These are phyloP conservation scores for Trichoderma guizhouense DNA, from an alignment of 2,329 filamentous ascomycete genomes.

Conservation along the genomic window DNA sequence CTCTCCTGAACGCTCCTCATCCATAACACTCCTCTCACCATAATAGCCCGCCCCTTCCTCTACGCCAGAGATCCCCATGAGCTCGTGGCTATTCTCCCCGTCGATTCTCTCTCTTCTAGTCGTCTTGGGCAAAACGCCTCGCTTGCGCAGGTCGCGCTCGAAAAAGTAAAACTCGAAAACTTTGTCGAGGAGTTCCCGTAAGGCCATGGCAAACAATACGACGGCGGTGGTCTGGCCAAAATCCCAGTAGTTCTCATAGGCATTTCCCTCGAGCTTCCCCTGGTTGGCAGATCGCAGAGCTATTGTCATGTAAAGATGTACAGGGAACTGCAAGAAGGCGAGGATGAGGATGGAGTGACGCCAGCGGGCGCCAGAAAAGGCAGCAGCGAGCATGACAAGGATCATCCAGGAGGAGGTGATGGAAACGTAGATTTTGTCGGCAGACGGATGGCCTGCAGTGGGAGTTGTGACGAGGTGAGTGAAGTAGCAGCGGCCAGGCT, in stretches of 20 bases:
- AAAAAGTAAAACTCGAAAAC: conserved; percentile 23
- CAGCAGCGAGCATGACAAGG: conserved; percentile 22
- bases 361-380: conserved; percentile 20
- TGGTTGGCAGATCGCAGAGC: conserved; percentile 31
- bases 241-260: conserved; percentile 30
- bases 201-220: conserved; percentile 25
- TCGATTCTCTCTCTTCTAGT: not conserved
- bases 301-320: conserved; percentile 34
- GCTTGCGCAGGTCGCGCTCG: conserved; percentile 2
- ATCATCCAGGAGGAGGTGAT: conserved; percentile 24
- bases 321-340: conserved; percentile 29
- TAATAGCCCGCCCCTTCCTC: not conserved
- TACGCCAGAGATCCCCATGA: not conserved
- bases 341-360: conserved; percentile 25
- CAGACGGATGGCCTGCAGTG: conserved; percentile 24
- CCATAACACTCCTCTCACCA: not conserved
- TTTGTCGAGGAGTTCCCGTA: conserved; percentile 24
- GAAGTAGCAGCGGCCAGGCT: conserved; percentile 29
- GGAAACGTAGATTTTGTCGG: conserved; percentile 27
- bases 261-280: conserved; percentile 17
- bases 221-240: conserved; percentile 33
- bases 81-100: not conserved
- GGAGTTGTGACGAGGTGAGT: conserved; percentile 20
- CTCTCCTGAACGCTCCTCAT: not conserved
- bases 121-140: not conserved